A percentile compares a stretch with the other conserved stretches of the same genome.
Conservation (phyloP, 371 early-diverging fungal species). For the Mucor racemosus region DNA sequence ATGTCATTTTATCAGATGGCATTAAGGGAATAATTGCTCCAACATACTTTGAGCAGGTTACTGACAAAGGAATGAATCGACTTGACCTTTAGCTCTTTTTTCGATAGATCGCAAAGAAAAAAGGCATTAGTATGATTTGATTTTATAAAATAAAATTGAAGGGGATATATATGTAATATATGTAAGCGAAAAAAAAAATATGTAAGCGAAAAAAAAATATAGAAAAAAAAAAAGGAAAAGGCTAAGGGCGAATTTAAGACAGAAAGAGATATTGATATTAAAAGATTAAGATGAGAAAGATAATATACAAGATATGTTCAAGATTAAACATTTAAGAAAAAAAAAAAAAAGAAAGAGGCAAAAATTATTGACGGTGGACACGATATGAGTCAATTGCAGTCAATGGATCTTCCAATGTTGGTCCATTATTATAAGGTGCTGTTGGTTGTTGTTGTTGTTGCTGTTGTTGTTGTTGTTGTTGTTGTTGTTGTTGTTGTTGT, state of each 20-base stretch:
- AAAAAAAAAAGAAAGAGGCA: constrained; percentile 2
- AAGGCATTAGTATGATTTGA: background rate
- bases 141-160: background rate
- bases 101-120: background rate
- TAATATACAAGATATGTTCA: background rate
- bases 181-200: background rate
- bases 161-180: constrained; percentile 1
- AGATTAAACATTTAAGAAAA: background rate
- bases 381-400: constrained; percentile 36
- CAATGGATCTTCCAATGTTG: constrained; percentile 34
- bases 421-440: constrained; percentile 19
- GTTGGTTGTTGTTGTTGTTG: constrained; percentile 4
- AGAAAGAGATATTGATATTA: too few species aligned
- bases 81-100: background rate
- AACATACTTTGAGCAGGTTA: constrained; percentile 67
- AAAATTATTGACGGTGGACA: constrained; percentile 6
- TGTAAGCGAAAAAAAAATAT: background rate
- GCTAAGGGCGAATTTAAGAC: too few species aligned
- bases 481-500: constrained; percentile 2
- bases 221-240: background rate
- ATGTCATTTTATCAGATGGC: constrained; percentile 80
- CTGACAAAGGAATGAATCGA: constrained; percentile 29
- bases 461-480: too few species aligned
- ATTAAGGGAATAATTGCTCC: constrained; percentile 65
- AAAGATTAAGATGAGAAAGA: background rate